Base-by-base conservation (phyloP, 2,329 filamentous ascomycete genomes). In the Talaromyces verruculosus region DNA sequence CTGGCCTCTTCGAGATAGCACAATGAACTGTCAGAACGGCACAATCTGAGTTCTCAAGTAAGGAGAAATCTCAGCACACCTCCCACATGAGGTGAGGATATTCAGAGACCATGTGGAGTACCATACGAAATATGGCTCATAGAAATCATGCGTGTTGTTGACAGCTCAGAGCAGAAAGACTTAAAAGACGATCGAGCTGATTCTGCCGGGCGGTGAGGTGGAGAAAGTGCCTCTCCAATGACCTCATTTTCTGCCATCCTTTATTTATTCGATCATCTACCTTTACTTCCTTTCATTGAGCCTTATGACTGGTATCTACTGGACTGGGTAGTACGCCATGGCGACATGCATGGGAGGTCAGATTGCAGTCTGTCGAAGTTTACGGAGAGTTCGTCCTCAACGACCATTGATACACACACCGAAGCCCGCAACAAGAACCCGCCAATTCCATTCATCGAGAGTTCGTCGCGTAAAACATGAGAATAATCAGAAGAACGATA, bases 371-470 rank as follows among this genome's bases (percentile, higher is more conserved):
- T 69, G 63, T 59, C 67, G 66, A 66, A 68, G 69, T 28, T 25
- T 66, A 15, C 70, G 63, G 57, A 68, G 69, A 68, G 65, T 71
- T 72, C 69, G 63, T 66, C 69, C 72, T 39, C 35, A 43, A 30
- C 61, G 25, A 7, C 30, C 53, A 49, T 64, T 47, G 39, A 45
- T 57, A 61, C 35, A 43, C 64, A 45, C 19, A 4, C 22, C 28
- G 57, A 60, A 17, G 25, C 65, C 35, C 35, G 37, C 45, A 57
- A 43, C 25, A 35, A 57, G 53, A 22, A 28, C 53, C 25, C 61
- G 65, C 10, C 60, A 69, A 30, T 81, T 81, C 68, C 77, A 73
- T 15, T 69, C 78, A 35, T 81, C 81, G 1, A 79, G 79, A 43
- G 75, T 77, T 65, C 77, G 77, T 68, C 74, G 76, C 66, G 72